Conservation (phyloP, 495 filamentous ascomycete genomes). For the Lepraria neglecta region DNA sequence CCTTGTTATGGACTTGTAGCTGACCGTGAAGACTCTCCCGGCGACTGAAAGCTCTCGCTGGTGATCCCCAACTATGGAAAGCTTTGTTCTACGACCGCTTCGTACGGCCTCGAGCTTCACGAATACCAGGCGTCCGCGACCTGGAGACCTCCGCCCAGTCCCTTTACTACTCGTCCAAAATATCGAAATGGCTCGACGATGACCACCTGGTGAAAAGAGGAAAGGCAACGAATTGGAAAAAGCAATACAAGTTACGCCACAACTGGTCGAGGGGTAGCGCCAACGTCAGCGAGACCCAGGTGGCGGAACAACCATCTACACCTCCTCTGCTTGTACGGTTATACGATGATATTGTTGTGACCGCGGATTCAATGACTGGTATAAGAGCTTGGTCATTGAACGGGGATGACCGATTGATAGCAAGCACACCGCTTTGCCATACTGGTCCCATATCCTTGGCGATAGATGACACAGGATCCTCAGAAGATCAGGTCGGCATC, state of each 20-base stretch:
- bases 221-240: conserved; percentile 70
- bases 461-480: conserved; percentile 42
- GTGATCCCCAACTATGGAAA: conserved; percentile 90
- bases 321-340: conserved; percentile 64
- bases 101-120: conserved; percentile 73
- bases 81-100: conserved; percentile 81
- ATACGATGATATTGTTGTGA: conserved; percentile 68
- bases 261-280: conserved; percentile 89
- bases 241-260: conserved; percentile 79
- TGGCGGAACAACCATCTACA: conserved; percentile 48
- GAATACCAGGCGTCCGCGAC: conserved; percentile 62
- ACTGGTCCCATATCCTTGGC: conserved; percentile 62
- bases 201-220: conserved; percentile 49
- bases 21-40: conserved; percentile 57
- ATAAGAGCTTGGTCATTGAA: conserved; percentile 74
- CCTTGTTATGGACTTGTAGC: conserved; percentile 1
- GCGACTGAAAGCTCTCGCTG: conserved; percentile 65
- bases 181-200: conserved; percentile 80
- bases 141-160: conserved; percentile 34
- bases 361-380: conserved; percentile 61
- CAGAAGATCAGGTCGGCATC: conserved; percentile 42
- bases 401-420: conserved; percentile 48
- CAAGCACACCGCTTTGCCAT: conserved; percentile 34
- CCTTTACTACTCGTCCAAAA: conserved; percentile 61
- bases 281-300: conserved; percentile 65